Base-by-base conservation (phyloP, 768 basidiomycete species). In the Phanerochaete carnosa region DNA sequence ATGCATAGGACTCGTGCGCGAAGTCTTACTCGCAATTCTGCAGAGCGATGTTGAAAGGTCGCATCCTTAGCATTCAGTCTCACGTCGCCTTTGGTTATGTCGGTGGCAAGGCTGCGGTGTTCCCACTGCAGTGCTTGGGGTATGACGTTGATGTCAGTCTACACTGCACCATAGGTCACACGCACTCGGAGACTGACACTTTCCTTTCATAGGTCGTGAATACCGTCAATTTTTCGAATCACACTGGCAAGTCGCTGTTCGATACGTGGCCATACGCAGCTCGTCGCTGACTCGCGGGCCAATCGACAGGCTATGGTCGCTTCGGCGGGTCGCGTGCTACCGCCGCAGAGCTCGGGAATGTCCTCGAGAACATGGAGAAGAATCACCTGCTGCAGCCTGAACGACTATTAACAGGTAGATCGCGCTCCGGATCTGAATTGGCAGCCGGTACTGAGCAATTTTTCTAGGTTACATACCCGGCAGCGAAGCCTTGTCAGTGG, bases 1-100 rank as follows among this genome's bases (percentile, higher is more conserved):
- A n/a, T n/a, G n/a, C n/a, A n/a, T n/a, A 22, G 55, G n/a, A 35
- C 30, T 23, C 28, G 33, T 43, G 19, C 22, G 32, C 45, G 43
- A 45, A 43, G 23, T 23, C 9, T 22, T 7, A 26, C 46, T 43
- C 57, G 57, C 62, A 45, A 62, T 55, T 33, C 37, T 43, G 2
- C 23, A 26, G 32, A 8, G 39, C 56, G 45, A 64, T 64, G 63
- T 64, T 60, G 55, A 62, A 55, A 50, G 82, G 82, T 53, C 80
- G 95, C 26, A 83, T 98, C 9, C 79, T 98, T 45, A 94, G 92
- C 66, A 84, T 98, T 53, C 96, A 98, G 68, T 94, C 91, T 2
- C 96, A 98, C 68, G 96, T 98, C 60, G 85, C 89, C 11, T 93
- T 88, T 65, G 96, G 96, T 51, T 98, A 96, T 68, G 96, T 95